Conservation (phyloP, 2,329 filamentous ascomycete species). For the Aureobasidium sp. region DNA sequence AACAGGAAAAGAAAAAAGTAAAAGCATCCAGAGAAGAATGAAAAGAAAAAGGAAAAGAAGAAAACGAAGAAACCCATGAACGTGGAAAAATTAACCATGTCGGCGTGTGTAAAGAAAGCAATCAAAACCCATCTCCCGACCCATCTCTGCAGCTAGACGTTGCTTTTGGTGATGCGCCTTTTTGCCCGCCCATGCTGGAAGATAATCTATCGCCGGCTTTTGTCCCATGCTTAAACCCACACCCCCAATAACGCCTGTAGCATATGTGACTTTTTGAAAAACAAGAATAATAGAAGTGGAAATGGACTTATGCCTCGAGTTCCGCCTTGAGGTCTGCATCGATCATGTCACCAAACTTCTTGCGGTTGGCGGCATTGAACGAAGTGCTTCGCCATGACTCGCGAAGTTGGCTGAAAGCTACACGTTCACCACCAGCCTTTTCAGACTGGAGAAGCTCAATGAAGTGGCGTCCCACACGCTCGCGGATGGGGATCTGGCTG, state of each 20-base stretch:
- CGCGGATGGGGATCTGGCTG: conserved; percentile 45
- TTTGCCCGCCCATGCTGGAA: conserved; percentile 14
- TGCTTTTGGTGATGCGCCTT: conserved; percentile 13
- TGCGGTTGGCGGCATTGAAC: conserved; percentile 50
- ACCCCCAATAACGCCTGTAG: conserved; percentile 1
- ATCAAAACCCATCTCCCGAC: conserved; percentile 1
- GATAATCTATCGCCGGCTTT: conserved; percentile 13
- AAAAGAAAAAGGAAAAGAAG: background rate
- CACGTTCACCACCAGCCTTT: conserved; percentile 32
- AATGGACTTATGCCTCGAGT: conserved; percentile 5
- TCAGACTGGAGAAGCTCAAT: conserved; percentile 48
- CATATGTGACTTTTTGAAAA: conserved; percentile 7
- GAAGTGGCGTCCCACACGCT: conserved; percentile 49
- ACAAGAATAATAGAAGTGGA: background rate
- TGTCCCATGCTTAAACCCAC: conserved; percentile 7
- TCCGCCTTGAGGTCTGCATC: conserved; percentile 26
- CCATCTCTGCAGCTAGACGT: conserved; percentile 12
- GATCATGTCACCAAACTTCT: conserved; percentile 48
- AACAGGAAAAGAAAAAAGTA: background rate
- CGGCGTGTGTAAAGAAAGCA: conserved; percentile 9
- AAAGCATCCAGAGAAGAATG: background rate
- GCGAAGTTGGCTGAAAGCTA: conserved; percentile 46
- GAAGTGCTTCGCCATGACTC: conserved; percentile 49
- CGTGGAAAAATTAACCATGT: conserved; percentile 3
- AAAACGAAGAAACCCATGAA: background rate